Evolutionary conservation across 495 filamentous ascomycete species (phyloP).

Genomic region (Aspergillus ellipticus): DNA sequence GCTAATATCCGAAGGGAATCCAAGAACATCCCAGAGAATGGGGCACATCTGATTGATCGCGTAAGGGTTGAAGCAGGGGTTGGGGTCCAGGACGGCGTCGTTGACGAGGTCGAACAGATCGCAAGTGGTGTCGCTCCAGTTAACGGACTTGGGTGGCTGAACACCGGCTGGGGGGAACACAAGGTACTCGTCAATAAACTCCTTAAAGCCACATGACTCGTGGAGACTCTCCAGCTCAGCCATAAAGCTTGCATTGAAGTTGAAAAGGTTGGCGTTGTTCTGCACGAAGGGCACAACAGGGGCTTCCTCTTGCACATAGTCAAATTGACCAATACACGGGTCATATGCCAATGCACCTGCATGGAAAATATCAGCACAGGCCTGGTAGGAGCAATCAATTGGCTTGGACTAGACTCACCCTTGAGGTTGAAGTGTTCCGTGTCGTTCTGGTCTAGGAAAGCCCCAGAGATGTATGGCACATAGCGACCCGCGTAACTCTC

Average conservation of each 20-base stretch:
- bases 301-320: constrained; percentile 37
- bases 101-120: constrained; percentile 49
- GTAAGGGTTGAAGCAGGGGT: constrained; percentile 63
- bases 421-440: constrained; percentile 46
- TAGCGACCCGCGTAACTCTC: constrained; percentile 57
- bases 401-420: constrained; percentile 24
- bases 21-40: constrained; percentile 46
- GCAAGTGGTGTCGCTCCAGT: constrained; percentile 39
- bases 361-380: not conserved
- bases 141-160: constrained; percentile 36
- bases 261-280: constrained; percentile 51
- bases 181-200: constrained; percentile 54
- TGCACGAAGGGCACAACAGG: constrained; percentile 47
- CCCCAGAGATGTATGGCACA: constrained; percentile 53
- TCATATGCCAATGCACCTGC: constrained; percentile 40
- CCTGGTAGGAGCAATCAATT: not conserved
- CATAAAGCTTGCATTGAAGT: constrained; percentile 53
- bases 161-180: constrained; percentile 48
- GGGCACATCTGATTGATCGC: constrained; percentile 47
- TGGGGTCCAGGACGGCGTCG: constrained; percentile 42
- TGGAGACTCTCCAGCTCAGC: constrained; percentile 44
- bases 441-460: constrained; percentile 48
- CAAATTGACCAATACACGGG: constrained; percentile 40
- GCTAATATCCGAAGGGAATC: constrained; percentile 38
- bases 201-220: constrained; percentile 53